These are phyloP conservation scores for Lentinula guzmanii DNA, from an alignment of 768 basidiomycete species.

Conservation along the genomic window DNA sequence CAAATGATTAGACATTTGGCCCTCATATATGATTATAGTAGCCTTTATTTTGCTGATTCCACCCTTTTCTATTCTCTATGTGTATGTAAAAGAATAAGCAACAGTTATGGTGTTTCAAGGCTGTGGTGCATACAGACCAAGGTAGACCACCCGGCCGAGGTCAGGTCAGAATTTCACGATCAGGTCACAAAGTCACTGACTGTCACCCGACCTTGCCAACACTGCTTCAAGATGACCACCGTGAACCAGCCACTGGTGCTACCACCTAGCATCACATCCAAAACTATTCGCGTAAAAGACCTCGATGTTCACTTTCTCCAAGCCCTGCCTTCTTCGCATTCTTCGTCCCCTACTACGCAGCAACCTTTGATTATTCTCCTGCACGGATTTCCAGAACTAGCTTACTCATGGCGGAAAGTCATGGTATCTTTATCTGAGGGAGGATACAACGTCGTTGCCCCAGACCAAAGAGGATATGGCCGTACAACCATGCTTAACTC, in stretches of 20 bases:
- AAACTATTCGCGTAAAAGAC: constrained; percentile 36
- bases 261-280: constrained; percentile 29
- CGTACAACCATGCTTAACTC: constrained; percentile 22
- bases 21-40: too few species aligned
- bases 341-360: constrained; percentile 5
- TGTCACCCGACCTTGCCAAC: too few species aligned
- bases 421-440: constrained; percentile 40
- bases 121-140: too few species aligned
- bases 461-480: constrained; percentile 55
- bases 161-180: too few species aligned
- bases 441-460: constrained; percentile 59
- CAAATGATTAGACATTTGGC: too few species aligned
- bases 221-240: background rate
- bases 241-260: constrained; percentile 2
- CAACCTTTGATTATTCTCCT: constrained; percentile 49
- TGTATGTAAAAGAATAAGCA: too few species aligned
- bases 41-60: too few species aligned
- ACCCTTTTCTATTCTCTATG: too few species aligned
- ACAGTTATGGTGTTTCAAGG: too few species aligned
- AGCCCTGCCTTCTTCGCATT: constrained; percentile 23
- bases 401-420: constrained; percentile 61
- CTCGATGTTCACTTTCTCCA: constrained; percentile 50
- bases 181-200: too few species aligned
- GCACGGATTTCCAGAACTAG: constrained; percentile 64
- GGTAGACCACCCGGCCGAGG: too few species aligned